Evolutionary conservation across 768 basidiomycete genomes (phyloP), one percentile per base, ranked within the genome.

Genomic region (Omphalotus guepiniiformis): DNA sequence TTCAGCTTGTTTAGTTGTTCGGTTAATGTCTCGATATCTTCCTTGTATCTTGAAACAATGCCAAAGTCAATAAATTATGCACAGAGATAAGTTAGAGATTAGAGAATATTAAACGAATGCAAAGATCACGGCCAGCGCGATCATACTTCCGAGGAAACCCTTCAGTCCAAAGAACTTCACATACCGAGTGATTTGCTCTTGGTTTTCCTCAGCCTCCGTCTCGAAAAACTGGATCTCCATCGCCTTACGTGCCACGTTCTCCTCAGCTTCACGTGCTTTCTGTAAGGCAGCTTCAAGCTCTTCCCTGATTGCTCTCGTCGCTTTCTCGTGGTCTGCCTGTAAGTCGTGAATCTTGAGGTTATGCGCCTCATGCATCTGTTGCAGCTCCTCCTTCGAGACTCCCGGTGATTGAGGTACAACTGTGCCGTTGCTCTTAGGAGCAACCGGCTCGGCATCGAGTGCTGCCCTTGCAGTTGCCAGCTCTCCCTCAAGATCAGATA

Each of bases 151-250:
- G 53, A 77, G 62, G 53, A 80, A 77, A 60, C 75, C 72, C 64
- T 81, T 79, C 56, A 79, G 65, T 56, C 75, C 71, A 66, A 80
- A 82, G 55, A 78, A 67, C 59, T 67, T 70, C 59, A 81, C 85
- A 69, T 85, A 91, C 88, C 83, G 79, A 58, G 82, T 82, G 48
- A 90, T 82, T 50, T 81, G 76, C 58, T 88, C 85, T 55, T 82
- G 74, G 51, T 58, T 79, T 55, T 92, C 90, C 34, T 90, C 87
- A 59, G 85, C 80, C 21, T 89, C 87, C 60, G 82, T 78, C 59
- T 88, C 88, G 47, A 88, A 73, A 63, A 83, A 87, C 54, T 80
- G 74, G 38, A 91, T 84, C 66, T 92, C 90, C 86, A 92, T 83
- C 48, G 74, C 73, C 64, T 88, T 89, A 51, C 84, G 74, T 4